Evolutionary conservation across 176 grass and related monocot genomes (phyloP).

Genomic region (Eleusine coracana): DNA sequence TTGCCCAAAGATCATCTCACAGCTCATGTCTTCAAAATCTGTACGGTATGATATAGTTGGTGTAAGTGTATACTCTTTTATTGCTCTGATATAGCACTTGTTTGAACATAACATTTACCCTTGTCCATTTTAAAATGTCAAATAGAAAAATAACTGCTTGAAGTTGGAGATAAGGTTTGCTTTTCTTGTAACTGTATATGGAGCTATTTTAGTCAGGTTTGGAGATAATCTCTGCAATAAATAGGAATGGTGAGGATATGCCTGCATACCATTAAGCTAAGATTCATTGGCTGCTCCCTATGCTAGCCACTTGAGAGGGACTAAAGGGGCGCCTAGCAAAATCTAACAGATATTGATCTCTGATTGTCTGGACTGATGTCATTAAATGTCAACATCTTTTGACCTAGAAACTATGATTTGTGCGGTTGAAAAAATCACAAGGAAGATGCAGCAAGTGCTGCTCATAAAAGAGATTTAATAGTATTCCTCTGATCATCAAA

Average conservation of each 20-base stretch:
- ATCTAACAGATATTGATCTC: constrained; percentile 29
- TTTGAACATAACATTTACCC: neutral
- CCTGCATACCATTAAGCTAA: constrained; percentile 30
- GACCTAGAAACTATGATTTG: constrained; percentile 43
- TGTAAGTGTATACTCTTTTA: constrained; percentile 40
- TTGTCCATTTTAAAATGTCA: neutral
- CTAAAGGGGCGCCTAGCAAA: constrained; percentile 23
- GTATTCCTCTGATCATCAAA: constrained; percentile 35
- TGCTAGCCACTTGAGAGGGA: constrained; percentile 29
- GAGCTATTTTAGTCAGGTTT: constrained; percentile 14
- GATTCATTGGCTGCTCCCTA: constrained; percentile 25
- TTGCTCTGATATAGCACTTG: constrained; percentile 4
- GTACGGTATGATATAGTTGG: constrained; percentile 36
- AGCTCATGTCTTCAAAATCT: constrained; percentile 99
- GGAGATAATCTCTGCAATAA: constrained; percentile 23
- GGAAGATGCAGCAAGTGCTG: constrained; percentile 45
- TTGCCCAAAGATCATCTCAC: constrained; percentile 97
- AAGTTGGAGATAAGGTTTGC: constrained; percentile 24
- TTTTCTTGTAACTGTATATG: constrained; percentile 26
- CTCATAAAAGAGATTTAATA: constrained; percentile 41
- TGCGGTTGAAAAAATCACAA: constrained; percentile 46
- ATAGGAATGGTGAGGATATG: constrained; percentile 26
- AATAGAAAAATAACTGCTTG: constrained; percentile 22
- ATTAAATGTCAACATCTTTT: constrained; percentile 51
- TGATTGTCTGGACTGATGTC: constrained; percentile 28